Conservation (phyloP, 805 yeast genomes). For the Lipomyces chichibuensis region DNA sequence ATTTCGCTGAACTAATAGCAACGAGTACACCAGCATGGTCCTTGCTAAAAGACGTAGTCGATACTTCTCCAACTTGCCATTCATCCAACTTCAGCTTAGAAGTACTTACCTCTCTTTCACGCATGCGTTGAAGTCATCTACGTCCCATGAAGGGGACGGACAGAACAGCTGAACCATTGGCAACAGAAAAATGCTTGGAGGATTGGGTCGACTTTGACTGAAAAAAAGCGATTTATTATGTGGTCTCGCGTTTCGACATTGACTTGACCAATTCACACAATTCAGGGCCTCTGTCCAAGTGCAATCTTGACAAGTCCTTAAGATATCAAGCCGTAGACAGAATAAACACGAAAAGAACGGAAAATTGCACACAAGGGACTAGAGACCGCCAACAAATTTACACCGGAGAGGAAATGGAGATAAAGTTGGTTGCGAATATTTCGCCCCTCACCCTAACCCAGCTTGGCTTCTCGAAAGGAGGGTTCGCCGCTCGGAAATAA, state of each 20-base stretch:
- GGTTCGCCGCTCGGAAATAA: not conserved
- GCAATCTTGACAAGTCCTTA: not conserved
- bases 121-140: slow-evolving; percentile 63
- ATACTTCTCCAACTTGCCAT: not conserved
- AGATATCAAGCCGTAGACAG: not conserved
- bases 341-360: not conserved
- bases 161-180: slow-evolving; percentile 15
- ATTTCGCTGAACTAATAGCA: slow-evolving; percentile 39
- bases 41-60: not conserved
- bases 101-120: slow-evolving; percentile 50
- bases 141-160: slow-evolving; percentile 52
- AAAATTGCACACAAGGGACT: not conserved
- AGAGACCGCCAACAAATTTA: not conserved
- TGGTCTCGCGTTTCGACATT: not conserved
- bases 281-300: not conserved
- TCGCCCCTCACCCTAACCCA: not conserved
- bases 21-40: no score
- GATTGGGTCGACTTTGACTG: not conserved
- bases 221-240: not conserved
- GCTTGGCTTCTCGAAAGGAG: no score
- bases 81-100: not conserved
- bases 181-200: not conserved
- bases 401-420: not conserved
- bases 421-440: not conserved
- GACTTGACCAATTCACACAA: not conserved